phyloP scores from a whole-genome alignment of 495 filamentous ascomycete species.

The Jackrogersella minutella region DNA sequence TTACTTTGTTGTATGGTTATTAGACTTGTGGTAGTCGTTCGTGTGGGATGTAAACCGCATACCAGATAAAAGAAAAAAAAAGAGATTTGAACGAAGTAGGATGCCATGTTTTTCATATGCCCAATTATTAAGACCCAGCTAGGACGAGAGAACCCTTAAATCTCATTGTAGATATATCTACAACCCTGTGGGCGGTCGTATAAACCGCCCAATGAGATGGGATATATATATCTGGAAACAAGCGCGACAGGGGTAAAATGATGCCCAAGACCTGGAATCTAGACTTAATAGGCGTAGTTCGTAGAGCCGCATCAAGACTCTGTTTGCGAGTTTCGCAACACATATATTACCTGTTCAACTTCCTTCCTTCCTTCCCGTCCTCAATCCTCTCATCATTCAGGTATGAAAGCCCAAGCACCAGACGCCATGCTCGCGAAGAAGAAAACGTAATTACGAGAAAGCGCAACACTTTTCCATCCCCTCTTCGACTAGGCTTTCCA shows the following conservation, averaged over 20 bases:
- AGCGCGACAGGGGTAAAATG: not conserved
- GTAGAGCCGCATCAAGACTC: constrained; percentile 1
- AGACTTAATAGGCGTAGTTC: not conserved
- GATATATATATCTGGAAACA: not conserved
- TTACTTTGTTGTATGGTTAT: too few relatives aligned
- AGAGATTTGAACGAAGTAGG: not conserved
- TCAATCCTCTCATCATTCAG: not conserved
- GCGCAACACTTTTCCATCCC: not conserved
- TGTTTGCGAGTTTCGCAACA: not conserved
- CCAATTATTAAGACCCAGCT: not conserved
- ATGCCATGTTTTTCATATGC: not conserved
- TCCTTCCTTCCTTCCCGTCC: not conserved
- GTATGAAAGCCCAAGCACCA: constrained; percentile 17
- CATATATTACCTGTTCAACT: not conserved
- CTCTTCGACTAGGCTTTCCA: constrained; percentile 40
- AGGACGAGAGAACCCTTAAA: not conserved
- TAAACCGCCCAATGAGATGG: not conserved
- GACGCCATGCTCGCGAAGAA: not conserved
- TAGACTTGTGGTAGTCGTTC: too few relatives aligned
- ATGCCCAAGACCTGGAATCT: not conserved
- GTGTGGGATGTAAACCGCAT: too few relatives aligned
- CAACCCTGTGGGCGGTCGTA: not conserved
- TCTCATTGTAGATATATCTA: not conserved
- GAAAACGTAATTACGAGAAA: not conserved
- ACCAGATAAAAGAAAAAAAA: too few relatives aligned